Conservation (phyloP, 257 asterid species). For the Plantago ovata region DNA sequence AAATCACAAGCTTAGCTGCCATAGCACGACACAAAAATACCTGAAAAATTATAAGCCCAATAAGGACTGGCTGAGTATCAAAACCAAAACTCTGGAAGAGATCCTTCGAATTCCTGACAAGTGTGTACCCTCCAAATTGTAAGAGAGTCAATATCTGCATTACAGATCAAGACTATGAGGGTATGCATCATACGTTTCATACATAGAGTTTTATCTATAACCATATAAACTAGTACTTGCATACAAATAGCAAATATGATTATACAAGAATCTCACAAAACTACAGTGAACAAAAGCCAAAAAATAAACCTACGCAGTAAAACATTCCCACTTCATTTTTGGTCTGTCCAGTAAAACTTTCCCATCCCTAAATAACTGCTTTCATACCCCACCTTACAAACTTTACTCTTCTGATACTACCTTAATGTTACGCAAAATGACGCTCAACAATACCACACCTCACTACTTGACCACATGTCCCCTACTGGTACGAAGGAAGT, state of each 20-base stretch:
- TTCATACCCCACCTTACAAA: too few relatives aligned
- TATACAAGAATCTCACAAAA: not conserved
- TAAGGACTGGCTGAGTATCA: slow-evolving; percentile 94
- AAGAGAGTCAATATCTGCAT: slow-evolving; percentile 79
- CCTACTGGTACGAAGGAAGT: too few relatives aligned
- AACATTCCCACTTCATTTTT: too few relatives aligned
- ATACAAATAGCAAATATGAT: not conserved
- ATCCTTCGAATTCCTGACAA: slow-evolving; percentile 88
- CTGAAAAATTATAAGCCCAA: slow-evolving; percentile 97
- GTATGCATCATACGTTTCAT: slow-evolving; percentile 11
- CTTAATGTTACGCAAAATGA: too few relatives aligned
- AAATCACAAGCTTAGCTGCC: too few relatives aligned
- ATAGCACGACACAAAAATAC: slow-evolving; percentile 23
- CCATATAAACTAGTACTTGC: not conserved
- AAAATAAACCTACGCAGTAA: too few relatives aligned
- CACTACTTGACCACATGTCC: too few relatives aligned
- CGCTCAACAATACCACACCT: too few relatives aligned
- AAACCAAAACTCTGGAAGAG: slow-evolving; percentile 96
- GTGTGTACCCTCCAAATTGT: slow-evolving; percentile 97
- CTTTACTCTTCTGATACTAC: too few relatives aligned
- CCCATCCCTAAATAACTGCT: too few relatives aligned
- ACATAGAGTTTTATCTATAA: slow-evolving; percentile 7
- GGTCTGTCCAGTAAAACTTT: too few relatives aligned
- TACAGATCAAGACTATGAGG: slow-evolving; percentile 13
- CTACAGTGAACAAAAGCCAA: not conserved